phyloP scores from a whole-genome alignment of 2,329 filamentous ascomycete genomes.

The Aureobasidium sp. region DNA sequence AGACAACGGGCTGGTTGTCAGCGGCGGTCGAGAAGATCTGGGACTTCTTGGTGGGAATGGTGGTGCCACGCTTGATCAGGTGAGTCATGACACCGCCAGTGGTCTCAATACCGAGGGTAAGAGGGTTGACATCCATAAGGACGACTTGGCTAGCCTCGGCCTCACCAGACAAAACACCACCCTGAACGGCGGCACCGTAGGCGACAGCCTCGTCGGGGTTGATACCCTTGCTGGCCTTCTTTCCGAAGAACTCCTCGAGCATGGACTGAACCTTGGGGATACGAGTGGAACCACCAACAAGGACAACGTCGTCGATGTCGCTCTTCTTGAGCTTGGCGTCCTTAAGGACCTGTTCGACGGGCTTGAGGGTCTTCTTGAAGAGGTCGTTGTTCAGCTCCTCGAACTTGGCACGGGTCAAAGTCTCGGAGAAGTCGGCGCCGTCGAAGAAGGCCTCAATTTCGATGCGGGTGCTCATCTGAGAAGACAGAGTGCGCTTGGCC shows the following conservation, averaged over 20 bases:
- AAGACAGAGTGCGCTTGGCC: slow-evolving; percentile 85
- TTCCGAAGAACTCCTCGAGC: slow-evolving; percentile 95
- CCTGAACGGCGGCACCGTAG: slow-evolving; percentile 95
- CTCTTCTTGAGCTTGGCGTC: slow-evolving; percentile 96
- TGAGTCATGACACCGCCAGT: slow-evolving; percentile 97
- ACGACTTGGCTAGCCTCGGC: slow-evolving; percentile 69
- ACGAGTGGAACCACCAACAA: slow-evolving; percentile 97
- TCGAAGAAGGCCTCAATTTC: slow-evolving; percentile 97
- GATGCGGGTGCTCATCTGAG: slow-evolving; percentile 37
- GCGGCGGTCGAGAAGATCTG: slow-evolving; percentile 97
- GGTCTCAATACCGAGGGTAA: slow-evolving; percentile 95
- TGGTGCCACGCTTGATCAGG: slow-evolving; percentile 89
- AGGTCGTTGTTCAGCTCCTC: slow-evolving; percentile 98
- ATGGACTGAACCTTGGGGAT: slow-evolving; percentile 95
- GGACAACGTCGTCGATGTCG: slow-evolving; percentile 92
- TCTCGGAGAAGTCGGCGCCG: slow-evolving; percentile 97
- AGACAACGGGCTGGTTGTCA: slow-evolving; percentile 91
- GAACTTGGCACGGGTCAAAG: slow-evolving; percentile 96
- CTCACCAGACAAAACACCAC: slow-evolving; percentile 88
- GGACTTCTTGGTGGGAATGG: slow-evolving; percentile 92
- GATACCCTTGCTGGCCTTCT: slow-evolving; percentile 98
- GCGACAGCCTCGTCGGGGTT: slow-evolving; percentile 99
- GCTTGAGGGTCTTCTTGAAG: slow-evolving; percentile 99
- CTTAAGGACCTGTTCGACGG: slow-evolving; percentile 96
- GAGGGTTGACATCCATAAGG: slow-evolving; percentile 94